Percentiles rank a stretch among this genome's conserved stretches.
Evolutionary conservation across 306 rosid species (phyloP).

Genomic region (Myrica gale): DNA sequence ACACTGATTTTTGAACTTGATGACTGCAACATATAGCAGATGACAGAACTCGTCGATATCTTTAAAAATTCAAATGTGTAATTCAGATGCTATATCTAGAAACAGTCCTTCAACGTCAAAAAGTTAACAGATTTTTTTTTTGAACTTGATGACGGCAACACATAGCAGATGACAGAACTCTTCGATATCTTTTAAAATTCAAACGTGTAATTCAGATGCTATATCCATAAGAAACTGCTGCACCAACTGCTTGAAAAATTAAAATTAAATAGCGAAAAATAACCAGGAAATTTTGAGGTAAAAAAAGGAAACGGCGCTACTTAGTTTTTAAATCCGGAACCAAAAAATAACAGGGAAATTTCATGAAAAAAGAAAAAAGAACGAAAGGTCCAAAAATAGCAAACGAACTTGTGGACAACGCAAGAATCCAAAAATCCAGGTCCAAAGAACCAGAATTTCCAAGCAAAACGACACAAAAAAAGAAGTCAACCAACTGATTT

Average conservation of each 20-base stretch:
- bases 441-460: slow-evolving; percentile 23
- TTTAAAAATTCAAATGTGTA: neutral
- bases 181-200: neutral
- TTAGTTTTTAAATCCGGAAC: neutral
- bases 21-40: neutral
- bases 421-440: slow-evolving; percentile 21
- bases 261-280: neutral
- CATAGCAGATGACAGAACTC: neutral
- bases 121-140: neutral
- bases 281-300: neutral
- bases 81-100: neutral
- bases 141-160: neutral
- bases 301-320: neutral
- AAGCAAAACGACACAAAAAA: slow-evolving; percentile 33
- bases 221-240: neutral
- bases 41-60: neutral
- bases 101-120: slow-evolving; percentile 1
- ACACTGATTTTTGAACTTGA: no score
- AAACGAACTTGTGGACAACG: neutral
- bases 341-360: neutral
- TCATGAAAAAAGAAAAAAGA: neutral
- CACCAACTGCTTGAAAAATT: neutral
- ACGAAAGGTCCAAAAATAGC: slow-evolving; percentile 12
- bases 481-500: slow-evolving; percentile 60
- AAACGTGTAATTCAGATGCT: neutral